A percentile compares a stretch with the other conserved stretches of the same genome.
Evolutionary conservation across 208 protist species (phyloP).

Genomic region (Crithidia bombi): DNA sequence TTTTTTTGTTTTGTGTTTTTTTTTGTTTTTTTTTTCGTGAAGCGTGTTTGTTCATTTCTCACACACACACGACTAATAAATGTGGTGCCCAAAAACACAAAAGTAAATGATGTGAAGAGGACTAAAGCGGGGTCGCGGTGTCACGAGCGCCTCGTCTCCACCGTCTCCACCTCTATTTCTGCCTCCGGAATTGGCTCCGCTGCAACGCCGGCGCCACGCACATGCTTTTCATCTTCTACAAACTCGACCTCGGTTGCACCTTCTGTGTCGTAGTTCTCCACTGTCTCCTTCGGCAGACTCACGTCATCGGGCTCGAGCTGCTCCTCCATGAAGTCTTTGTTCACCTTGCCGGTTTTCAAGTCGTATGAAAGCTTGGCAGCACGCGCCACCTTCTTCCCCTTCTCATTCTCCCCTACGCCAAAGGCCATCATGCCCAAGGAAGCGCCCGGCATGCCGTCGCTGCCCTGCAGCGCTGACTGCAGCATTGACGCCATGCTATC

Average conservation of each 20-base stretch:
- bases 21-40: too few relatives aligned
- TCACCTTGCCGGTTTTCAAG: constrained; percentile 76
- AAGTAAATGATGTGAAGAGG: too few relatives aligned
- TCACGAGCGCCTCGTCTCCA: constrained; percentile 3
- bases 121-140: not conserved
- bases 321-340: constrained; percentile 89
- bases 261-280: constrained; percentile 75
- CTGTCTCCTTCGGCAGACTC: constrained; percentile 78
- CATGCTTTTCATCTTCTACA: constrained; percentile 52
- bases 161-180: constrained; percentile 57
- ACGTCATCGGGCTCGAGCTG: constrained; percentile 89
- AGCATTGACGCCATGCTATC: constrained; percentile 86
- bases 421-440: constrained; percentile 92
- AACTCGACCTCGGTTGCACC: constrained; percentile 88
- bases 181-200: constrained; percentile 40
- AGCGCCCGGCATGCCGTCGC: constrained; percentile 60
- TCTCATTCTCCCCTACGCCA: constrained; percentile 89
- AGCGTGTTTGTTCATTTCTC: not conserved
- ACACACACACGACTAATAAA: too few relatives aligned
- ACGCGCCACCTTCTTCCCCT: constrained; percentile 88
- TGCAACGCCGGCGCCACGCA: not conserved
- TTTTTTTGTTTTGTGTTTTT: not conserved
- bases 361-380: constrained; percentile 81
- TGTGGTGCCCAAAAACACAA: too few relatives aligned
- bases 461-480: constrained; percentile 58